Conservation (phyloP, 495 filamentous ascomycete species). For the Poronia punctata region DNA sequence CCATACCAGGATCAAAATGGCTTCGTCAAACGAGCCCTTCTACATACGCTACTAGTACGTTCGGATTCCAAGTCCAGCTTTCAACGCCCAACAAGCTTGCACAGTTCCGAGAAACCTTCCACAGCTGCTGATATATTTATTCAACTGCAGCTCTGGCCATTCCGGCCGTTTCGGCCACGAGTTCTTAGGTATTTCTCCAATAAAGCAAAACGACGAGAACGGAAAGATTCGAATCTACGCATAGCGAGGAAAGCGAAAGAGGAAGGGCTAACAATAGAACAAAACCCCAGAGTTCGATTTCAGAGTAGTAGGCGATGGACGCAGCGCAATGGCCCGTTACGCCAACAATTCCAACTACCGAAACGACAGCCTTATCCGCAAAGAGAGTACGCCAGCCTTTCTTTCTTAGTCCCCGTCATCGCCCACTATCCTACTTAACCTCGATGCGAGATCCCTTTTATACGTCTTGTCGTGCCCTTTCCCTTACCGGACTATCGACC, state of each 20-base stretch:
- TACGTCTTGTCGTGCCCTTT: too few species aligned
- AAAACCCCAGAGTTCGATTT: slow-evolving; percentile 82
- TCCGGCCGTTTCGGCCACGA: slow-evolving; percentile 97
- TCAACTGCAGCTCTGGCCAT: slow-evolving; percentile 74
- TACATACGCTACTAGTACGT: slow-evolving; percentile 95
- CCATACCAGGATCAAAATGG: slow-evolving; percentile 10
- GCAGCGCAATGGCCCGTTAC: slow-evolving; percentile 90
- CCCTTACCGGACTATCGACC: too few species aligned
- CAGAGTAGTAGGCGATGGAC: slow-evolving; percentile 85
- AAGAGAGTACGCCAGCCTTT: slow-evolving; percentile 75
- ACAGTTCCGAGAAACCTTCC: background rate
- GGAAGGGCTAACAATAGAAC: background rate
- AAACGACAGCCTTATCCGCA: slow-evolving; percentile 96
- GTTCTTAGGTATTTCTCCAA: slow-evolving; percentile 68
- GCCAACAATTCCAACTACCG: slow-evolving; percentile 99
- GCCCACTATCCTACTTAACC: too few species aligned
- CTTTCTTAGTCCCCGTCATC: background rate
- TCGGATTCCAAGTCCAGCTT: background rate
- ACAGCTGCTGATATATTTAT: slow-evolving; percentile 18
- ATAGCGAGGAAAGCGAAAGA: background rate
- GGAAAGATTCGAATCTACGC: too few species aligned
- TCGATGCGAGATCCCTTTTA: too few species aligned
- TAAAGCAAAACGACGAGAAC: too few species aligned
- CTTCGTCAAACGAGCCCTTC: slow-evolving; percentile 61
- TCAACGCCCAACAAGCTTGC: too few species aligned